phyloP scores from a whole-genome alignment of 768 basidiomycete genomes.

The Lactarius psammicola region DNA sequence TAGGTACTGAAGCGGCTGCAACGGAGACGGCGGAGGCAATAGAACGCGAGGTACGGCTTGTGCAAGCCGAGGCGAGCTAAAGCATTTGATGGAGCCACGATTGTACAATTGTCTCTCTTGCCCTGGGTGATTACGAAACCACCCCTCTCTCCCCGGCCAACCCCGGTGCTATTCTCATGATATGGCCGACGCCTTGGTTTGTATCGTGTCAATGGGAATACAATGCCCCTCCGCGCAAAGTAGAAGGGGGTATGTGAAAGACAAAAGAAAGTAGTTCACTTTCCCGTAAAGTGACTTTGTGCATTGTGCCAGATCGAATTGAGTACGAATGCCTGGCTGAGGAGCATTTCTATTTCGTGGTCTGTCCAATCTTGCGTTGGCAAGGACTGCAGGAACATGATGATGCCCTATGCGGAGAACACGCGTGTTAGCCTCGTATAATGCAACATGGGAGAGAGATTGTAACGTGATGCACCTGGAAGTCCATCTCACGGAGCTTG shows the following conservation, averaged over 20 bases:
- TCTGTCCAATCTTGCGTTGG: constrained; percentile 95
- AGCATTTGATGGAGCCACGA: constrained; percentile 16
- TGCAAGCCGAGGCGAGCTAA: constrained; percentile 40
- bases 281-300: constrained; percentile 77
- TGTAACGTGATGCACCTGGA: constrained; percentile 67
- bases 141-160: no score
- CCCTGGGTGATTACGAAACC: constrained; percentile 12
- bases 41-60: constrained; percentile 60
- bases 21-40: constrained; percentile 54
- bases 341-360: constrained; percentile 91
- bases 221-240: constrained; percentile 2
- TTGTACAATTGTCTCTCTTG: constrained; percentile 29
- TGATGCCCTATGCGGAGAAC: constrained; percentile 72
- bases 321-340: constrained; percentile 94
- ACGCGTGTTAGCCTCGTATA: not conserved
- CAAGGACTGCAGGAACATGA: constrained; percentile 95
- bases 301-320: constrained; percentile 93
- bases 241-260: not conserved
- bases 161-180: not conserved
- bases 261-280: constrained; percentile 33
- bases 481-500: constrained; percentile 93
- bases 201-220: constrained; percentile 3
- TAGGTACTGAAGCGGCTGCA: constrained; percentile 59
- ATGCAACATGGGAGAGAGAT: not conserved
- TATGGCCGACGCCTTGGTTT: constrained; percentile 13